phyloP scores from a whole-genome alignment of 2,329 filamentous ascomycete genomes.

The Exophiala bonariae region DNA sequence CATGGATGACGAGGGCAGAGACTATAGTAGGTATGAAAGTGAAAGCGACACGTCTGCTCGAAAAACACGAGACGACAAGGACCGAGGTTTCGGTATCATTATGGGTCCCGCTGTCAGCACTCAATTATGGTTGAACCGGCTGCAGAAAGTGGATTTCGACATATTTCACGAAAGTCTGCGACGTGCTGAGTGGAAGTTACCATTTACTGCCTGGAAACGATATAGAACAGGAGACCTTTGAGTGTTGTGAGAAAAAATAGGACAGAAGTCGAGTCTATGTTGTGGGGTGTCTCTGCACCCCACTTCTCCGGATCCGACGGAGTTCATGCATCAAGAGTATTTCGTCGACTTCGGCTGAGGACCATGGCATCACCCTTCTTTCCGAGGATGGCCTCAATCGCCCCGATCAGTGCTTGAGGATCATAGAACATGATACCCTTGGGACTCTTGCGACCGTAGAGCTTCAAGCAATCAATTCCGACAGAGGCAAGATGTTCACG shows the following conservation, averaged over 20 bases:
- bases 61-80: constrained; percentile 49
- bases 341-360: constrained; percentile 52
- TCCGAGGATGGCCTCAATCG: constrained; percentile 75
- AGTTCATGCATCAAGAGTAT: constrained; percentile 50
- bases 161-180: constrained; percentile 66
- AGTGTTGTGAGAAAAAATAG: background rate
- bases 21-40: constrained; percentile 46
- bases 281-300: too few species aligned
- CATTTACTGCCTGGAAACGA: constrained; percentile 72
- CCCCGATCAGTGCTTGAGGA: constrained; percentile 69
- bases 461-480: constrained; percentile 68
- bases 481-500: constrained; percentile 19
- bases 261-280: too few species aligned
- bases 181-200: constrained; percentile 76
- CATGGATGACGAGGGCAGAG: constrained; percentile 69
- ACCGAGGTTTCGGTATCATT: constrained; percentile 67
- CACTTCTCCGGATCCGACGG: too few species aligned
- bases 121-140: constrained; percentile 71
- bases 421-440: constrained; percentile 69
- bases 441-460: constrained; percentile 67
- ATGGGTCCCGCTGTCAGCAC: constrained; percentile 74
- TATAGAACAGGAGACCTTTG: constrained; percentile 56
- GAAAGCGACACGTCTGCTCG: constrained; percentile 31
- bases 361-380: constrained; percentile 56
- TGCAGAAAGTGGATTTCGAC: constrained; percentile 84